Conservation (phyloP, 768 basidiomycete species). For the Cystofilobasidium ferigula region DNA sequence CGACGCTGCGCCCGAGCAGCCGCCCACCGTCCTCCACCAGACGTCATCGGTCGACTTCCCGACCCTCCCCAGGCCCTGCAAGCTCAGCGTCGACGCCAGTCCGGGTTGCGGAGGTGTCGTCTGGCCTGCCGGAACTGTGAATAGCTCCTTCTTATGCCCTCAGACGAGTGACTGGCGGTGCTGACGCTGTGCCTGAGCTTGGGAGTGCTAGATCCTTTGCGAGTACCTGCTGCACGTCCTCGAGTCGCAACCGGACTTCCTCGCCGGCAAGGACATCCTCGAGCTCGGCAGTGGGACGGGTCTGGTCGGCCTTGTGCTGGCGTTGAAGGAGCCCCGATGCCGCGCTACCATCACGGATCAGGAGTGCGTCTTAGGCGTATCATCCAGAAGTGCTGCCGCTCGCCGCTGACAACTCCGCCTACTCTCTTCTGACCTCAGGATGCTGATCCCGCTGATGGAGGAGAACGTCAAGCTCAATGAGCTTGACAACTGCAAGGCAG, state of each 20-base stretch:
- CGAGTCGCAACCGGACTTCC: constrained; percentile 1
- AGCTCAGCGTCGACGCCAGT: constrained; percentile 59
- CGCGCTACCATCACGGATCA: constrained; percentile 77
- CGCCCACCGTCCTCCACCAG: constrained; percentile 26
- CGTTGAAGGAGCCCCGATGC: constrained; percentile 49
- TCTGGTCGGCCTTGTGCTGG: constrained; percentile 77
- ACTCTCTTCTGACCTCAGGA: not conserved
- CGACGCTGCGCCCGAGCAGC: constrained; percentile 23
- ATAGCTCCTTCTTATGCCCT: not conserved
- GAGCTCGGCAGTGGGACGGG: constrained; percentile 90
- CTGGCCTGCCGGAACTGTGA: constrained; percentile 64
- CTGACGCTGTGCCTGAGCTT: not conserved
- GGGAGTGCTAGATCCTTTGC: constrained; percentile 18
- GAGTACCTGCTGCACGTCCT: constrained; percentile 21
- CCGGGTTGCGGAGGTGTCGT: constrained; percentile 86
- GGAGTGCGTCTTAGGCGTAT: constrained; percentile 49
- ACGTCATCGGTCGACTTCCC: constrained; percentile 20
- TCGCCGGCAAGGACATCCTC: constrained; percentile 48
- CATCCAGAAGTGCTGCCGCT: not conserved
- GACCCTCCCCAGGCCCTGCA: constrained; percentile 29
- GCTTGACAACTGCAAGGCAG: constrained; percentile 48
- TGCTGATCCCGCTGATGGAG: constrained; percentile 50
- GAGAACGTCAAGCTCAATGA: constrained; percentile 60
- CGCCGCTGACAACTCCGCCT: not conserved
- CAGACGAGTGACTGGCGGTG: not conserved